A percentile compares a stretch with the other conserved stretches of the same genome.
These are phyloP conservation scores for Leishmania gerbilli DNA, from an alignment of 208 protist species.

Conservation along the genomic window DNA sequence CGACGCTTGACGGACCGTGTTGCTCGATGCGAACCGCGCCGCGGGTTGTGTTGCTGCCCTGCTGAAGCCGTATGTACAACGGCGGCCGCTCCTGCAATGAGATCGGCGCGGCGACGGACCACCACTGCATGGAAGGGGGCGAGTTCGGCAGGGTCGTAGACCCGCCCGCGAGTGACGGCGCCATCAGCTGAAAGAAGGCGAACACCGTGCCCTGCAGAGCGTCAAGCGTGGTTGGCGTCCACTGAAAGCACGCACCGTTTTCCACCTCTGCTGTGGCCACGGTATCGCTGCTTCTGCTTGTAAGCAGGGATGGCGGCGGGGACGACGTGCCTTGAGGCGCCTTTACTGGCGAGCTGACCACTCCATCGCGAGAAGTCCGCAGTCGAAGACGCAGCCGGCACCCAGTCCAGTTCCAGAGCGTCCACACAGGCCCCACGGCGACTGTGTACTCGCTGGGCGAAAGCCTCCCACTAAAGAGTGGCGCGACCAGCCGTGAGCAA, in stretches of 20 bases:
- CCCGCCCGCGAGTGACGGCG: neutral
- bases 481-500: neutral
- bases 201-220: slow-evolving; percentile 5
- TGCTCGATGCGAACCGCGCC: slow-evolving; percentile 21
- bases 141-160: neutral
- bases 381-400: slow-evolving; percentile 27
- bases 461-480: slow-evolving; percentile 14
- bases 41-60: slow-evolving; percentile 5
- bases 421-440: slow-evolving; percentile 30
- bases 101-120: slow-evolving; percentile 13
- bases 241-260: slow-evolving; percentile 30
- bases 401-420: slow-evolving; percentile 34
- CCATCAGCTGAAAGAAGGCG: slow-evolving; percentile 15
- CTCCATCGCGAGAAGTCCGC: neutral
- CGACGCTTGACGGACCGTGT: slow-evolving; percentile 12
- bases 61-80: slow-evolving; percentile 20
- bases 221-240: slow-evolving; percentile 16
- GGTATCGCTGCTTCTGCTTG: neutral
- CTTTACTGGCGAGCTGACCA: neutral
- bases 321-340: neutral
- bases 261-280: slow-evolving; percentile 24
- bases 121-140: slow-evolving; percentile 14
- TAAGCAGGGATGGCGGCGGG: neutral
- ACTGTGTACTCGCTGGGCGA: slow-evolving; percentile 23
- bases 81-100: slow-evolving; percentile 23